Evolutionary conservation across 1,284 basidiomycete species (phyloP), one percentile per base, ranked within the genome.

Genomic region (Gomphus sp.): DNA sequence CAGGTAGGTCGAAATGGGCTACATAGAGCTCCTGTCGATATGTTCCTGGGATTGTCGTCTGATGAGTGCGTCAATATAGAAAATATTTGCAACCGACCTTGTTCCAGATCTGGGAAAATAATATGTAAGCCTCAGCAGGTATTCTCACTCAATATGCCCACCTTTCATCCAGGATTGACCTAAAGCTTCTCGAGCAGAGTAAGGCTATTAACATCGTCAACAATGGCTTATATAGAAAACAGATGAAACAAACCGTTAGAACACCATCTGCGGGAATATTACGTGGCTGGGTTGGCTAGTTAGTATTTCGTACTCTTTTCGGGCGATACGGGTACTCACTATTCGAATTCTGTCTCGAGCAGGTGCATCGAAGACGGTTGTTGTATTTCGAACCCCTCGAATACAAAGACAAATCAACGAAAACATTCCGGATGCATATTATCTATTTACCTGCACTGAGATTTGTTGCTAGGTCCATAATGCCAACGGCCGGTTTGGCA

Each of bases 401-500:
- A 37, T 56, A 25, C 22, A 9, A 60, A 66, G 53, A 64, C 16
- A 22, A 22, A 11, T 33, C 25, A 34, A 14, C 37, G 7, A 47
- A 4, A 11, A 22, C 10, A 1, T 12, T 36, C 34, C 9, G 31
- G 18, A 25, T 44, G 16, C 25, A 53, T 8, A 28, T 36, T 28
- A 54, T 12, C 11, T 18, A 50, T 64, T 63, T 67, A 79, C 94
- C 95, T 79, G 98, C 96, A n/a, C 91, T 89, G 31, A 98, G 86
- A 67, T 96, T 98, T 34, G 94, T 89, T 3, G 95, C 91, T 49
- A 99, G 81, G 72, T 99, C 97, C 68, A 99, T 96, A 1, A 98
- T 87, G 3, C 97, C 97, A 11, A 99, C 92, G 0, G 90, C 93
- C 4, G 97, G 97, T 73, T 99, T 99, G 5, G 97, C 98, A 55